These are phyloP conservation scores for Solanum ahanhuiri DNA, from an alignment of 257 asterid species.

Conservation along the genomic window DNA sequence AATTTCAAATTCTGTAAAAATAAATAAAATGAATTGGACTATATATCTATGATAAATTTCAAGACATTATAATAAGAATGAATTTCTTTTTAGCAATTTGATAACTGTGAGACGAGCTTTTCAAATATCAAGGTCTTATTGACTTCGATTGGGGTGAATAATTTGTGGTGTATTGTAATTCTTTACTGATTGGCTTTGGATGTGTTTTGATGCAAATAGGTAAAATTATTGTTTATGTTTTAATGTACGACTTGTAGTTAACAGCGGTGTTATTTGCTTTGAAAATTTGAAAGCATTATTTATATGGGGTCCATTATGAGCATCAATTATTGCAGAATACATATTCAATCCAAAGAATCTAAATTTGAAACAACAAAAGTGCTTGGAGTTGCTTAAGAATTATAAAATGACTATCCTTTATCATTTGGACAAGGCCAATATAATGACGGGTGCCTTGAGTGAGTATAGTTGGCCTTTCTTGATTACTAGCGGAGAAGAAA, in stretches of 20 bases:
- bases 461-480: not conserved
- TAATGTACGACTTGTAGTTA: not conserved
- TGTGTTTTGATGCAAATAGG: not conserved
- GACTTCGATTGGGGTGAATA: too few relatives aligned
- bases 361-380: too few relatives aligned
- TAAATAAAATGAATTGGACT: not conserved
- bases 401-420: not conserved
- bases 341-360: not conserved
- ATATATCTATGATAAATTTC: too few relatives aligned
- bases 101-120: not conserved
- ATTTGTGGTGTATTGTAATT: not conserved
- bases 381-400: not conserved
- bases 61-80: too few relatives aligned
- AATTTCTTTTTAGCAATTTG: not conserved
- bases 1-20: too few relatives aligned
- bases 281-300: too few relatives aligned
- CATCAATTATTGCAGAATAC: not conserved
- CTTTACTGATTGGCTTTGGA: not conserved
- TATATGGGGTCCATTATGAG: not conserved
- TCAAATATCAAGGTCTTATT: not conserved
- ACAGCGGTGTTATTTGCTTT: too few relatives aligned
- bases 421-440: not conserved
- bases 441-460: too few relatives aligned
- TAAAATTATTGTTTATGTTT: not conserved
- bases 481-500: not conserved